A percentile compares a stretch with the other conserved stretches of the same genome.
Evolutionary conservation across 805 yeast species (phyloP).

Genomic region (Candida ipomoeae): DNA sequence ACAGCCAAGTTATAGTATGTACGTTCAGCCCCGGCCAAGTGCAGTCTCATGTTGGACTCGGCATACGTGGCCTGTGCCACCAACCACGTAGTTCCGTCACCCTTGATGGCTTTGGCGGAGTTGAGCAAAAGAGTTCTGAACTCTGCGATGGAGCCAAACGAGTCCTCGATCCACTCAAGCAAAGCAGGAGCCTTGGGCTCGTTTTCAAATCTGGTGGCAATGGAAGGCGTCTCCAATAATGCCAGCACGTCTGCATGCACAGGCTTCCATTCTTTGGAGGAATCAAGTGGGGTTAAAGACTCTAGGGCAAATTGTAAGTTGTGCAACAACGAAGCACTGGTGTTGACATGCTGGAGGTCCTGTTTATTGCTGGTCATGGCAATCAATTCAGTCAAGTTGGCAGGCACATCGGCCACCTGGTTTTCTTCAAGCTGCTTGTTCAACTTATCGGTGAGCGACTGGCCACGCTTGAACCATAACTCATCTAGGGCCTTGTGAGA

Average conservation of each 20-base stretch:
- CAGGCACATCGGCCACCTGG: conserved; percentile 26
- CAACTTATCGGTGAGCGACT: conserved; percentile 34
- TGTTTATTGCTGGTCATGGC: conserved; percentile 42
- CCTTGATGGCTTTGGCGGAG: conserved; percentile 69
- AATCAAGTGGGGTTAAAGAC: conserved; percentile 29
- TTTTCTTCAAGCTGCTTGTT: conserved; percentile 32
- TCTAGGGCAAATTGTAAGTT: conserved; percentile 48
- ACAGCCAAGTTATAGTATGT: conserved; percentile 52
- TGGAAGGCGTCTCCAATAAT: conserved; percentile 44
- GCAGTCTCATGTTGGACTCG: conserved; percentile 25
- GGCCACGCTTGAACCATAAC: conserved; percentile 48
- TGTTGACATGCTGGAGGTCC: conserved; percentile 40
- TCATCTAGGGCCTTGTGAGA: conserved; percentile 45
- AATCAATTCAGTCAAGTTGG: conserved; percentile 31
- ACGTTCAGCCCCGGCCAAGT: conserved; percentile 17
- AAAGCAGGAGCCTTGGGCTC: conserved; percentile 35
- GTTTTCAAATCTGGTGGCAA: conserved; percentile 26
- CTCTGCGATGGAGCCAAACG: conserved; percentile 76
- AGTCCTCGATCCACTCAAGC: conserved; percentile 46
- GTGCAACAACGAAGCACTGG: conserved; percentile 45
- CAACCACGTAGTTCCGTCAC: conserved; percentile 91
- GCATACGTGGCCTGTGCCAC: conserved; percentile 52
- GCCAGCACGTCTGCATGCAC: conserved; percentile 24
- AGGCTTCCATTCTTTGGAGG: conserved; percentile 16
- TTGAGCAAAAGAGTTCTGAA: conserved; percentile 66